Evolutionary conservation across 2,329 filamentous ascomycete genomes (phyloP), one percentile per base, ranked within the genome.

Genomic region (Cladosporium sp.): DNA sequence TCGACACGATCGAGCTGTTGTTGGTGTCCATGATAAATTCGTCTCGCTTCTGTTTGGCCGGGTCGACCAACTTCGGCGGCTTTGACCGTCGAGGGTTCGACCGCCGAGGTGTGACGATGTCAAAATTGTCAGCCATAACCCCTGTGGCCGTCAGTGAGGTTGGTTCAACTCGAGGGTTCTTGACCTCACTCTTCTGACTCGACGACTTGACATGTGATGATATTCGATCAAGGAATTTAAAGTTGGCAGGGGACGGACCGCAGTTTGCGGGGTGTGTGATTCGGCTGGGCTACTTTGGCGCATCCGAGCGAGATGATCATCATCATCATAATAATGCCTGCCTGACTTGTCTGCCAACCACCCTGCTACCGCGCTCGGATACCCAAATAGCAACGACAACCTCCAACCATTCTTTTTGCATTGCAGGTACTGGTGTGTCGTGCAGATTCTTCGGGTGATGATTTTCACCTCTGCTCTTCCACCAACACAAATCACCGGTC

Each of bases 1-100:
- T 96, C 12, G 90, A 96, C 13, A 91, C 85, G 59, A 96, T 96
- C 63, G 88, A 95, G 69, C 88, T 92, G 65, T 84, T 91, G 67
- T 96, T 96, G 52, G 90, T 96, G 51, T 66, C 64, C 67, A 69
- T 69, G 53, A 70, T 65, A 40, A 64, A 61, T 38, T 64, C 66
- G 54, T 70, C 67, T n/a, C 32, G 32, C 12, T 36, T 36, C 37
- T 61, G 59, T 20, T 61, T 58, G 39, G 56, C 53, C 41, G 61
- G 63, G 29, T 50, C 52, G n/a, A 57, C n/a, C n/a, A 36, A 15
- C 7, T 36, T 36, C 12, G 32, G 12, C 15, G n/a, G 11, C 32
- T 36, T 36, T 17, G 32, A 15, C 2, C 32, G 32, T 3, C 32
- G 32, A n/a, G 32, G 32, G 7, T n/a, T 36, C 15, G 32, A 15